Percentiles rank a stretch among this genome's conserved stretches.
phyloP scores from a whole-genome alignment of 345 rosid species.

The Eucalyptus urophylla region DNA sequence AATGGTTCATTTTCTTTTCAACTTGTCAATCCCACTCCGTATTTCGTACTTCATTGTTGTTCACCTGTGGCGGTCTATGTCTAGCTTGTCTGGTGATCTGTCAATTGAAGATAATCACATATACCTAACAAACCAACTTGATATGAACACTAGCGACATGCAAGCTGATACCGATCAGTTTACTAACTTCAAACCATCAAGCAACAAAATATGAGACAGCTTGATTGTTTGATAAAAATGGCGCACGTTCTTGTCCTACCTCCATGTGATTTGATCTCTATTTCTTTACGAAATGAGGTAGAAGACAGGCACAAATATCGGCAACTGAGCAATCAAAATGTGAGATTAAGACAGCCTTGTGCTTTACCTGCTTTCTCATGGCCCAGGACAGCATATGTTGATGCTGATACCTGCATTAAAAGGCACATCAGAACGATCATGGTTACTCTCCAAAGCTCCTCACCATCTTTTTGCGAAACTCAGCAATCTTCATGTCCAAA shows the following conservation, averaged over 20 bases:
- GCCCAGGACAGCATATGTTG: not conserved
- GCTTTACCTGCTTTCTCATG: not conserved
- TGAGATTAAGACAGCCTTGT: not conserved
- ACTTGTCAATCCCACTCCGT: not conserved
- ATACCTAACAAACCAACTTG: not conserved
- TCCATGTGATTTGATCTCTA: not conserved
- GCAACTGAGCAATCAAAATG: not conserved
- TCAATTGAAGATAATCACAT: not conserved
- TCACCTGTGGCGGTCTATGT: not conserved
- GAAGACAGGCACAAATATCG: not conserved
- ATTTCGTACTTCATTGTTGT: not conserved
- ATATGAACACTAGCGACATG: not conserved
- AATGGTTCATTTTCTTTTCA: not conserved
- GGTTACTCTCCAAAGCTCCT: not conserved
- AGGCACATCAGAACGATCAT: not conserved
- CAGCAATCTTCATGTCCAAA: too few relatives aligned
- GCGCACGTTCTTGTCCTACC: not conserved
- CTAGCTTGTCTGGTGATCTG: not conserved
- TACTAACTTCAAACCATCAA: not conserved
- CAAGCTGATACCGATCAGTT: not conserved
- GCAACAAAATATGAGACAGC: not conserved
- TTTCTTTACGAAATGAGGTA: not conserved
- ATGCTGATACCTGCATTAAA: not conserved
- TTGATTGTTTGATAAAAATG: not conserved
- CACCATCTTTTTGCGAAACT: not conserved